Base-by-base conservation (phyloP, 106 monocot species). In the Cymbidium sinense region DNA sequence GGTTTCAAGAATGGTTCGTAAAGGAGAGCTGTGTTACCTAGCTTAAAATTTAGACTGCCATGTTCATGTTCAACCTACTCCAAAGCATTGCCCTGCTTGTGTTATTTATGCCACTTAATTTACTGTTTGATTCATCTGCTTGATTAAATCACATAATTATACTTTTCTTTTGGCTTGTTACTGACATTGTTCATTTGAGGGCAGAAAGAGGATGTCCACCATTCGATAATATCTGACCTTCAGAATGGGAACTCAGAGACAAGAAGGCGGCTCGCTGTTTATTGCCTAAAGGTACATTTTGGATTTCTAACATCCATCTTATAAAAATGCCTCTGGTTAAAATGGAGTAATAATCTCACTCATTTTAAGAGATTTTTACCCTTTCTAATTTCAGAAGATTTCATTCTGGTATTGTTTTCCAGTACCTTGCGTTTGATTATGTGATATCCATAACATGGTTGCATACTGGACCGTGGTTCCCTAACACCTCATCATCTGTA, bases 181-280 rank as follows among this genome's bases (percentile, higher is more conserved):
- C 43, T 83, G 58, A 77, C 21, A 18, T 50, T 83, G 55, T 25
- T 75, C 39, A 28, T 27, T 78, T 73, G 70, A 77, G 62, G 64
- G 58, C 88, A 99, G 98, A 99, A 99, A 87, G 98, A 99, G 81
- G 98, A 99, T 91, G 98, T 99, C 73, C 98, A 99, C 70, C 94
- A 99, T 90, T 99, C 98, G 75, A 95, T 99, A 78, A 99, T 99
- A 90, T 92, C 98, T 78, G 94, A 94, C 82, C 94, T 99, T 80
- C 94, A 99, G 87, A 92, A 99, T 90, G 98, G 98, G 51, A 95
- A 88, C 70, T 51, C 94, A 30, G 98, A 99, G 54, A 99, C 92
- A 73, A 90, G 98, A 85, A 87, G 98, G 79, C 82, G 98, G 34
- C 92, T 99, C 58, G 98, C 98, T 77, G 98, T 99, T 20, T 99